Evolutionary conservation across 495 filamentous ascomycete genomes (phyloP), one percentile per base, ranked within the genome.

Genomic region (Neurospora sp.): DNA sequence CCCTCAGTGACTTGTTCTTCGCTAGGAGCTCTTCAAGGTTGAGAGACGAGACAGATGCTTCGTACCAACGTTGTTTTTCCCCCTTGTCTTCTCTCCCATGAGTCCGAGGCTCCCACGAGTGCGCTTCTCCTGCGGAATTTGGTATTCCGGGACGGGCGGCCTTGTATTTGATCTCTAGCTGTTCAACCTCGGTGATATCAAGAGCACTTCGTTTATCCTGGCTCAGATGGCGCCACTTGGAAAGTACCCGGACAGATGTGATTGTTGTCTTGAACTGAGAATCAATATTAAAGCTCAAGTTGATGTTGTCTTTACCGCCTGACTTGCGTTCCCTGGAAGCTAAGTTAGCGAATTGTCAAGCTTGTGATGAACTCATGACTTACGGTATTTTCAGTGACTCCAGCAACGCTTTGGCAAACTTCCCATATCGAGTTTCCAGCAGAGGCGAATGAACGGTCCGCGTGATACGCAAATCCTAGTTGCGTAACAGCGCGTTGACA

Each of bases 381-480:
- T 79, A 85, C 83, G 59, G 71, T 59, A 86, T 75, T 27, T 73
- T 69, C 38, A 87, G 75, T 9, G 77, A 78, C 16, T 75, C n/a
- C 22, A 81, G 37, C 0, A 87, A 70, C 4, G 74, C 71, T 16
- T 68, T 65, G 0, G 81, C 81, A 41, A 85, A 82, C 3, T 68
- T 5, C 1, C 73, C 73, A 71, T 77, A 84, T 4, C 16, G 47
- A 7, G 72, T 41, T 20, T 79, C 73, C 12, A 82, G 53, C 22
- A 65, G 18, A 8, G 53, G 53, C 12, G 53, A 35, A 65, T 65
- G 53, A 65, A 65, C 53, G 27, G 53, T 71, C 20, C 79, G 38
- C 10, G 71, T 73, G 22, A 86, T 77, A 39, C 76, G 76, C 42
- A 86, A 77, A 73, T 87, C 86, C 84, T 82, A 86, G 22, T 78